Evolutionary conservation across 2,329 filamentous ascomycete genomes (phyloP).

Genomic region (Sphaerulina populicola): DNA sequence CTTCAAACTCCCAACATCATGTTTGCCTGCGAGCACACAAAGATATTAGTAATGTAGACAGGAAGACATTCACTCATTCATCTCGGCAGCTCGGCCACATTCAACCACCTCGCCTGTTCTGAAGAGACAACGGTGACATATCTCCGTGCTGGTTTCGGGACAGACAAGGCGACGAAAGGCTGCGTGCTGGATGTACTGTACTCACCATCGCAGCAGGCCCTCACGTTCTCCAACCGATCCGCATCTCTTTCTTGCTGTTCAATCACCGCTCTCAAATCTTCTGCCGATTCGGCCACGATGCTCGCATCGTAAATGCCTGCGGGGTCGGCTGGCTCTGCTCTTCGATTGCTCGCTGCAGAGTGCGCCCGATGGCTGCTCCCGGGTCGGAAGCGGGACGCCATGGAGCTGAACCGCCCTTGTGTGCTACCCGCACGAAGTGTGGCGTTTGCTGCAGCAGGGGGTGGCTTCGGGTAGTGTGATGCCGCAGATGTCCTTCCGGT

Average conservation of each 20-base stretch:
- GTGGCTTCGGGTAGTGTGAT: slow-evolving; percentile 3
- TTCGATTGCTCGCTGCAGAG: slow-evolving; percentile 16
- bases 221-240: slow-evolving; percentile 83
- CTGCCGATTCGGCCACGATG: slow-evolving; percentile 57
- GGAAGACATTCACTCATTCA: not conserved
- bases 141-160: not conserved
- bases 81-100: not conserved
- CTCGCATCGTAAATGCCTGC: slow-evolving; percentile 44
- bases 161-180: slow-evolving; percentile 1
- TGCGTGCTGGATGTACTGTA: slow-evolving; percentile 16
- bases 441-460: not conserved
- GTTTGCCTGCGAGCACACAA: slow-evolving; percentile 35
- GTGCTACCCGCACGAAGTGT: slow-evolving; percentile 22
- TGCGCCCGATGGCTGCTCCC: slow-evolving; percentile 19
- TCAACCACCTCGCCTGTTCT: not conserved
- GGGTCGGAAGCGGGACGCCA: slow-evolving; percentile 23
- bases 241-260: slow-evolving; percentile 67
- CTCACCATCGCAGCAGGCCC: slow-evolving; percentile 95
- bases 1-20: slow-evolving; percentile 44
- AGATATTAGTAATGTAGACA: not conserved
- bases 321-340: slow-evolving; percentile 18
- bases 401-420: slow-evolving; percentile 33
- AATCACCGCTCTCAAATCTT: slow-evolving; percentile 72
- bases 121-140: slow-evolving; percentile 1
- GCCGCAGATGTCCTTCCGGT: slow-evolving; percentile 9